Percentiles rank a stretch among this genome's conserved stretches.
Conservation (phyloP, 1,284 basidiomycete genomes). For the Cronartium ribicola region DNA sequence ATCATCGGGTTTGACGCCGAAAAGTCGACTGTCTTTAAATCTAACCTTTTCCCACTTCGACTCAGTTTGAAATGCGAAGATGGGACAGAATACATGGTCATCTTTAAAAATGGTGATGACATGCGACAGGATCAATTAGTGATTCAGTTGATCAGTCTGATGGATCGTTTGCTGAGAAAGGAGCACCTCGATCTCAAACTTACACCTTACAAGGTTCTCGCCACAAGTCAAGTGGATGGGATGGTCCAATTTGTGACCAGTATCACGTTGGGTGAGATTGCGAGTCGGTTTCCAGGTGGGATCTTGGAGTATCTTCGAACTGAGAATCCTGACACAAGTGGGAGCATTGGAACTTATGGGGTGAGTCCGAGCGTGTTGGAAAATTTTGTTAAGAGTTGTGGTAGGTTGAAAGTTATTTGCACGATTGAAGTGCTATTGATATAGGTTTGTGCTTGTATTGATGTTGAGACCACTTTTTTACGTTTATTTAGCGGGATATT, state of each 20-base stretch:
- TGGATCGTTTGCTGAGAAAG: conserved; percentile 88
- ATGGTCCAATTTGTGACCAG: conserved; percentile 96
- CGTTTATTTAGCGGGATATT: conserved; percentile 79
- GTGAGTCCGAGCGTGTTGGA: conserved; percentile 89
- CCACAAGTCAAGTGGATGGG: conserved; percentile 84
- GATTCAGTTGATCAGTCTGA: conserved; percentile 92
- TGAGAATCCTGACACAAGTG: conserved; percentile 75
- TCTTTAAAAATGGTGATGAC: conserved; percentile 99
- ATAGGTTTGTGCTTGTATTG: not conserved
- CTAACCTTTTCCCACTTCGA: conserved; percentile 85
- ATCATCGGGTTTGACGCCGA: conserved; percentile 82
- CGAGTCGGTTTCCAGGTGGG: conserved; percentile 79
- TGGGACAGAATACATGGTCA: conserved; percentile 71
- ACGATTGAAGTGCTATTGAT: not conserved
- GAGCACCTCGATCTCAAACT: conserved; percentile 93
- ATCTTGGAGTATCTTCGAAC: conserved; percentile 81
- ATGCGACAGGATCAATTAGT: conserved; percentile 96
- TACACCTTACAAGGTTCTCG: conserved; percentile 87
- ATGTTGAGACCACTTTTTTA: conserved; percentile 10
- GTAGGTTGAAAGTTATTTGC: conserved; percentile 58
- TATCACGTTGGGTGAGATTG: conserved; percentile 87
- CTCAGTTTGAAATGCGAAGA: conserved; percentile 65
- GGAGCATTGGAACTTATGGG: conserved; percentile 83
- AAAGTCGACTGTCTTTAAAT: conserved; percentile 94
- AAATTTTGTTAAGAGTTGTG: conserved; percentile 93